Conservation (phyloP, 306 rosid genomes). For the Astragalus membranaceus region DNA sequence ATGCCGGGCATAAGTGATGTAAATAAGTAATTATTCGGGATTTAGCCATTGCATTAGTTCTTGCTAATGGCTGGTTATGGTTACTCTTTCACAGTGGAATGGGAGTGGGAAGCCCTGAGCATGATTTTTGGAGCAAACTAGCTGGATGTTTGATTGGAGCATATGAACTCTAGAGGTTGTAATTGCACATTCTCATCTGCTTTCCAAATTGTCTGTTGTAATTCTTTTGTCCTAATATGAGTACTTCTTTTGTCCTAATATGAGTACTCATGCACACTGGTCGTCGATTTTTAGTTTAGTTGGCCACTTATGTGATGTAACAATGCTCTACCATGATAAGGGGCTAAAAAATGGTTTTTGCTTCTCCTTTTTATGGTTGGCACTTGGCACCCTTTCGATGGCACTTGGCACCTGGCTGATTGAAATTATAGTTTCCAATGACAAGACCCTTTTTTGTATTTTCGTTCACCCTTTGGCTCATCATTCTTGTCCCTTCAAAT, state of each 20-base stretch:
- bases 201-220: constrained; percentile 10
- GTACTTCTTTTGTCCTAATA: constrained; percentile 8
- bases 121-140: constrained; percentile 8
- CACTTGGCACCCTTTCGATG: neutral
- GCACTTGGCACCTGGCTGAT: neutral
- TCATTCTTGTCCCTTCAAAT: neutral
- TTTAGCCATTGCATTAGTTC: constrained; percentile 7
- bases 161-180: constrained; percentile 1
- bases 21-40: constrained; percentile 1
- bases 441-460: neutral
- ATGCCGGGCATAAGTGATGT: constrained; percentile 17
- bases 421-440: neutral
- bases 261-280: constrained; percentile 17
- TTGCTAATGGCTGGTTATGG: constrained; percentile 11
- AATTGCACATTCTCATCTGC: constrained; percentile 3
- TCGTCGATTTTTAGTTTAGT: constrained; percentile 6
- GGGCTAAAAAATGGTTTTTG: neutral
- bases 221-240: constrained; percentile 4
- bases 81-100: neutral
- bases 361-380: neutral
- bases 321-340: neutral
- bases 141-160: constrained; percentile 14
- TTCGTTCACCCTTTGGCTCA: neutral
- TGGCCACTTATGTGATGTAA: neutral
- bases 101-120: neutral